A percentile compares a stretch with the other conserved stretches of the same genome.
Conservation (phyloP, 108 stramenopile species). For the Nannochloropsis salina region DNA sequence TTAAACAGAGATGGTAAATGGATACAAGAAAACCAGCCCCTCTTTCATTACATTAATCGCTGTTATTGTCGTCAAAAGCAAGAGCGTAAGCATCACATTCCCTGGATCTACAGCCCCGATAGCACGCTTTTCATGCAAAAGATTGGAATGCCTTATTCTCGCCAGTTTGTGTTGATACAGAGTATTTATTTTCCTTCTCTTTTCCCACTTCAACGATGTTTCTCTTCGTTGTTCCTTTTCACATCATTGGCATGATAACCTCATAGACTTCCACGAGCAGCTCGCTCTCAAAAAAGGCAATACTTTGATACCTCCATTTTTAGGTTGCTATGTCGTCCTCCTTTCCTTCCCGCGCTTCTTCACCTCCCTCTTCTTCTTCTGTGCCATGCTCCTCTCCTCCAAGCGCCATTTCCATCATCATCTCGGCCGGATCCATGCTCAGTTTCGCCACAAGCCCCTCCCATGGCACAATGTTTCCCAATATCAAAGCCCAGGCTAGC, state of each 20-base stretch:
- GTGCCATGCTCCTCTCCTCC: not conserved
- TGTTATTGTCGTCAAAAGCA: too few species aligned
- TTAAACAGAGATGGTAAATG: too few species aligned
- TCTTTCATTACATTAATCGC: too few species aligned
- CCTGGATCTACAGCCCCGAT: too few species aligned
- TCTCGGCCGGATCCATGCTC: not conserved
- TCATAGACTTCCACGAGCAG: too few species aligned
- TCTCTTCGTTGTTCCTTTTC: not conserved
- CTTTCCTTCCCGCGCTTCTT: not conserved
- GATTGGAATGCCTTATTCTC: too few species aligned
- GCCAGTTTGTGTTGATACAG: too few species aligned
- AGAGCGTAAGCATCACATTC: too few species aligned
- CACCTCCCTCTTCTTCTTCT: not conserved
- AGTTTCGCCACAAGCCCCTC: not conserved
- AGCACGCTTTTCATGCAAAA: too few species aligned
- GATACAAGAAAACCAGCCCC: too few species aligned
- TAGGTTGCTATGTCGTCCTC: not conserved
- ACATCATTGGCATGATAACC: too few species aligned
- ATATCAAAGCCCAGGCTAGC: not conserved
- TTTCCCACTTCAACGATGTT: not conserved
- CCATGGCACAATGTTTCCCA: conserved; percentile 8
- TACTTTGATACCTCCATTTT: not conserved
- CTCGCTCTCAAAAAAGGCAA: too few species aligned
- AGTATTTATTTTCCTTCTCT: not conserved
- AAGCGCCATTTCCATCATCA: not conserved